Percentiles rank a stretch among this genome's conserved stretches.
These are phyloP conservation scores for Eragrostis nindensis DNA, from an alignment of 176 grass and related monocot species.

Conservation along the genomic window DNA sequence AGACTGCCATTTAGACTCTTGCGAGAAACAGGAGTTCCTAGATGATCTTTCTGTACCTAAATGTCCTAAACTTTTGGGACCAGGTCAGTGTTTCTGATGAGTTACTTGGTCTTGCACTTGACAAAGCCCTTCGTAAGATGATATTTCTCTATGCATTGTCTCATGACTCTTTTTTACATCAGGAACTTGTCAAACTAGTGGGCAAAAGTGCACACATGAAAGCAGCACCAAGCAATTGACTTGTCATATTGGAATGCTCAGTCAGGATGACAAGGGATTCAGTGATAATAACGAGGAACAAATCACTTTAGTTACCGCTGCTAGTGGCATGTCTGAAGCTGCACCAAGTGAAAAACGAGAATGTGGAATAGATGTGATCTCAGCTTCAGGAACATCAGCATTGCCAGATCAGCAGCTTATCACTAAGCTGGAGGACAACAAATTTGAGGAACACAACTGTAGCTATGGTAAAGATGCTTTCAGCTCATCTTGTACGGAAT, in stretches of 20 bases:
- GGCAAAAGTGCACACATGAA: neutral
- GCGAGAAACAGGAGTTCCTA: slow-evolving; percentile 2
- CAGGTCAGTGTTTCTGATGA: slow-evolving; percentile 19
- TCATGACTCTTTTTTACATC: neutral
- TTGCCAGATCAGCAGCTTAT: neutral
- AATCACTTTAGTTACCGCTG: neutral
- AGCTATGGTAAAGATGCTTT: neutral
- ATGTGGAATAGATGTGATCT: neutral
- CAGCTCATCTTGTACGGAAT: neutral
- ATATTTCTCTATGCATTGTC: neutral
- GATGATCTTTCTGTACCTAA: neutral
- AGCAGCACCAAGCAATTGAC: neutral
- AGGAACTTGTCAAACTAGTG: slow-evolving; percentile 2
- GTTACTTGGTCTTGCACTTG: neutral
- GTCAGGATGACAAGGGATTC: neutral
- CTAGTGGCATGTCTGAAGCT: neutral
- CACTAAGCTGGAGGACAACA: neutral
- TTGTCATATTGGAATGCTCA: neutral
- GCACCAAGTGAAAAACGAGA: neutral
- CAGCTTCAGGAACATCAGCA: neutral
- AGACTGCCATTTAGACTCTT: slow-evolving; percentile 4
- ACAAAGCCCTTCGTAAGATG: neutral
- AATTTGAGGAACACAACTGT: neutral
- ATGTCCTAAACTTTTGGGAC: neutral
- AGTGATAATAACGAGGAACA: neutral